Conservation (phyloP, 148 eudicot species). For the Beta vulgaris region DNA sequence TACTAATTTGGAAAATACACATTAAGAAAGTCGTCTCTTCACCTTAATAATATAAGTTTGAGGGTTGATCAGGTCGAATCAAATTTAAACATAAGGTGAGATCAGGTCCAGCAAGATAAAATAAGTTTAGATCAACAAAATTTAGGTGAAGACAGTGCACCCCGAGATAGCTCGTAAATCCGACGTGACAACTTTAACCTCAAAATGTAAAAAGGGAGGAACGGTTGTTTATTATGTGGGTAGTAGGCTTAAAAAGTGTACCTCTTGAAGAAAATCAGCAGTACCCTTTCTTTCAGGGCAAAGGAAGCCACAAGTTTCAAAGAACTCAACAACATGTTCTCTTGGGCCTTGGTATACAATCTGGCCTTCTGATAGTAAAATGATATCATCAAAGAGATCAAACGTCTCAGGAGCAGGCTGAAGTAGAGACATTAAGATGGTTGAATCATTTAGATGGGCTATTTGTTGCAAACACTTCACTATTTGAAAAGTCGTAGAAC, state of each 20-base stretch:
- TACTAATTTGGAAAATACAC: too few relatives aligned
- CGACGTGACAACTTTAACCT: too few relatives aligned
- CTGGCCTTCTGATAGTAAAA: constrained; percentile 76
- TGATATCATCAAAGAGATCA: constrained; percentile 77
- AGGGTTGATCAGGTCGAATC: too few relatives aligned
- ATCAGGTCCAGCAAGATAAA: too few relatives aligned
- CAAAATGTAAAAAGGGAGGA: too few relatives aligned
- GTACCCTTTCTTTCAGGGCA: constrained; percentile 81
- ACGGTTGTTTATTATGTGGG: not conserved
- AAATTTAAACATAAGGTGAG: too few relatives aligned
- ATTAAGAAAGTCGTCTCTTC: too few relatives aligned
- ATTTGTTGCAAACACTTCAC: constrained; percentile 85
- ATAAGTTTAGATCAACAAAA: too few relatives aligned
- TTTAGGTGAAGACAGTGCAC: too few relatives aligned
- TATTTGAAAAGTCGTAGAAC: constrained; percentile 84
- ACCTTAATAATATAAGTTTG: too few relatives aligned
- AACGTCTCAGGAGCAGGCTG: constrained; percentile 93
- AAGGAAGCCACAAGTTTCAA: constrained; percentile 68
- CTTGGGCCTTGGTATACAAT: constrained; percentile 86
- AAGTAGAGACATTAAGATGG: constrained; percentile 70
- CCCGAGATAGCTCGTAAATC: too few relatives aligned
- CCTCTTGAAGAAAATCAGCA: constrained; percentile 94
- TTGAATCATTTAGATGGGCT: constrained; percentile 67
- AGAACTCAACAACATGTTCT: constrained; percentile 65
- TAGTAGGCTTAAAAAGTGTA: constrained; percentile 12